phyloP scores from a whole-genome alignment of 2,329 filamentous ascomycete genomes.

The Lasiodiplodia theobromae region DNA sequence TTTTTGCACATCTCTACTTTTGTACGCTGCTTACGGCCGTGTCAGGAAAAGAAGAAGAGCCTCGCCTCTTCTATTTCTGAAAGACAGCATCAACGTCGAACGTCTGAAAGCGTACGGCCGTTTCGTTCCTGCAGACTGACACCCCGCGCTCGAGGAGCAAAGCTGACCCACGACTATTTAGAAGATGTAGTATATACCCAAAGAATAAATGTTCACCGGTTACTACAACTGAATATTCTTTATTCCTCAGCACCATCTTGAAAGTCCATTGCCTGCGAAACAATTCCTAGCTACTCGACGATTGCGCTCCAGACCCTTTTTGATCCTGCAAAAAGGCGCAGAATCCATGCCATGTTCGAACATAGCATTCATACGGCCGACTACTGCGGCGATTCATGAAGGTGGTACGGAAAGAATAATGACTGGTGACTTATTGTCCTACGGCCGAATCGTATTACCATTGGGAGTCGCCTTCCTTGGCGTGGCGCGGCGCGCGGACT shows the following conservation, averaged over 20 bases:
- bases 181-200: no score
- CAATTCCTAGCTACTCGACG: no score
- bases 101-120: constrained; percentile 4
- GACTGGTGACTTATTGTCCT: background rate
- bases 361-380: constrained; percentile 3
- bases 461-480: background rate
- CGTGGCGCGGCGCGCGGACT: background rate
- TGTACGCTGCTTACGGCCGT: background rate
- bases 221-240: no score
- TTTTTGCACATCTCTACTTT: background rate
- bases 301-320: background rate
- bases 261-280: no score
- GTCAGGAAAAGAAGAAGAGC: background rate
- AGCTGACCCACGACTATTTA: no score
- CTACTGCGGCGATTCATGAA: background rate
- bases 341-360: background rate
- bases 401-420: background rate
- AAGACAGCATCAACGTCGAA: background rate
- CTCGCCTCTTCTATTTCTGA: background rate
- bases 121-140: background rate
- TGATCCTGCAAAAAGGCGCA: background rate
- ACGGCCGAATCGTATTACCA: background rate
- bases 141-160: no score
- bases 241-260: no score
- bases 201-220: no score